These are phyloP conservation scores for Pholiota molesta DNA, from an alignment of 768 basidiomycete genomes.

Conservation along the genomic window DNA sequence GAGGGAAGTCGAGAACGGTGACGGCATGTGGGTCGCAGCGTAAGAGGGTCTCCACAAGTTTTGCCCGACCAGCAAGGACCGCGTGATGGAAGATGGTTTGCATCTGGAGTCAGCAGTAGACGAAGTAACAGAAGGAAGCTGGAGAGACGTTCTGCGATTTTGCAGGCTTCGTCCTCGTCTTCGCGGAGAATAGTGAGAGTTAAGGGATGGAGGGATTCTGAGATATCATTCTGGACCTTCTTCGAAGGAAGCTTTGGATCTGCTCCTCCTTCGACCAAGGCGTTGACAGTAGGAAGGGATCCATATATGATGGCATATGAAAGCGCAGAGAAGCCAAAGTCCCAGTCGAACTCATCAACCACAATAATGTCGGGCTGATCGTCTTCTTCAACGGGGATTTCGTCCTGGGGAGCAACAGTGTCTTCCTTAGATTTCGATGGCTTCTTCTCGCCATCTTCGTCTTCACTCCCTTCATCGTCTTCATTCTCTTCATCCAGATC, in stretches of 20 bases:
- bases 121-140: conserved; percentile 40
- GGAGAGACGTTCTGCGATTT: conserved; percentile 43
- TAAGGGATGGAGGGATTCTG: conserved; percentile 38
- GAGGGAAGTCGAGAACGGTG: conserved; percentile 40
- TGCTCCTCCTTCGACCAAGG: conserved; percentile 49
- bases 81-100: conserved; percentile 45
- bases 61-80: conserved; percentile 36
- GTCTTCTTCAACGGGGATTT: conserved; percentile 50
- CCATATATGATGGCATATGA: conserved; percentile 53
- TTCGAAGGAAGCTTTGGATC: conserved; percentile 42
- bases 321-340: conserved; percentile 55
- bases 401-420: conserved; percentile 19
- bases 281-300: conserved; percentile 45
- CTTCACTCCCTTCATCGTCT: conserved; percentile 34
- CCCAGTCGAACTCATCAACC: conserved; percentile 59
- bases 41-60: conserved; percentile 43
- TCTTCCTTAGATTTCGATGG: conserved; percentile 20
- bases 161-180: conserved; percentile 42
- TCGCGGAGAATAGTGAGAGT: conserved; percentile 41
- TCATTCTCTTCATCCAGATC: conserved; percentile 34
- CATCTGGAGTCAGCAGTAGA: conserved; percentile 41
- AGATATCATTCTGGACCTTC: conserved; percentile 19
- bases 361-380: conserved; percentile 60
- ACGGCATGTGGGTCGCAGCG: conserved; percentile 43
- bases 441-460: conserved; percentile 26